A percentile compares a stretch with the other conserved stretches of the same genome.
Evolutionary conservation across 208 protist species (phyloP).

Genomic region (Leishmania martiniquensis): DNA sequence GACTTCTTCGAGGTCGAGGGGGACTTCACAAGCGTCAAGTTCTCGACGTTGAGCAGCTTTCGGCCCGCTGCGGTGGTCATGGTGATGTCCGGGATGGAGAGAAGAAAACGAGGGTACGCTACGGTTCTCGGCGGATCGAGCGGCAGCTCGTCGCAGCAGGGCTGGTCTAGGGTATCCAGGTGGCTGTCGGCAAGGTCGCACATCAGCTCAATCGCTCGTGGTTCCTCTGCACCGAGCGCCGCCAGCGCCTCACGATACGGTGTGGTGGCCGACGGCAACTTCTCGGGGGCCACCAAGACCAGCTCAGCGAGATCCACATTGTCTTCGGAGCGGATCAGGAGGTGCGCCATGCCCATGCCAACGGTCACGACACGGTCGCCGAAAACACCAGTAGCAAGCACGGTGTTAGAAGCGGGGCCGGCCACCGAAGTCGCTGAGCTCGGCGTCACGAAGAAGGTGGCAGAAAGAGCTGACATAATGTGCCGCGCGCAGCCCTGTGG

Average conservation of each 20-base stretch:
- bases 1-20: not conserved
- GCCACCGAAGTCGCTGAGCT: not conserved
- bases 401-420: not conserved
- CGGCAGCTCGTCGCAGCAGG: not conserved
- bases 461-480: slow-evolving; percentile 6
- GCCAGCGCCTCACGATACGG: slow-evolving; percentile 18
- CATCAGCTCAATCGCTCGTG: slow-evolving; percentile 25
- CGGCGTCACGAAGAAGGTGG: not conserved
- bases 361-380: slow-evolving; percentile 14
- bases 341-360: slow-evolving; percentile 22
- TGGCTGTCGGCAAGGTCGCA: not conserved
- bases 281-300: slow-evolving; percentile 30
- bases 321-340: slow-evolving; percentile 18
- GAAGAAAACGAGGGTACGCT: not conserved
- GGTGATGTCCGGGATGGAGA: slow-evolving; percentile 27
- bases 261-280: slow-evolving; percentile 5
- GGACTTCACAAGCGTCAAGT: slow-evolving; percentile 19
- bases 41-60: slow-evolving; percentile 23
- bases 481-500: slow-evolving; percentile 15
- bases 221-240: slow-evolving; percentile 17
- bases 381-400: not conserved
- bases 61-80: slow-evolving; percentile 31
- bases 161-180: not conserved
- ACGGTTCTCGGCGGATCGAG: not conserved
- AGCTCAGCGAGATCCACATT: slow-evolving; percentile 23